Conservation (phyloP, 164 flowering plant genomes). For the Nymphaea thermarum region DNA sequence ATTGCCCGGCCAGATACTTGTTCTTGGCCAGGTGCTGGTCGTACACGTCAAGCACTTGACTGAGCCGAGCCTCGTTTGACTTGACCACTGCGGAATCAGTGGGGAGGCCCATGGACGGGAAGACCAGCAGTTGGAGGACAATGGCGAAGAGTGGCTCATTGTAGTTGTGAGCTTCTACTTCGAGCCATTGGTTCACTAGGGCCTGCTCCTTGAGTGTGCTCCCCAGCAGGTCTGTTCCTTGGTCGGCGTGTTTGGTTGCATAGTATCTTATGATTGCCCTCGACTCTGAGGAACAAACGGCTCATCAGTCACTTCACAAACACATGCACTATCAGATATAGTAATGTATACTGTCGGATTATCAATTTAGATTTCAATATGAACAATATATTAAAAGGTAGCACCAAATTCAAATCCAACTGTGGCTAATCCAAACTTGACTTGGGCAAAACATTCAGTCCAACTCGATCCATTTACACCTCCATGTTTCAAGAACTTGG, state of each 20-base stretch:
- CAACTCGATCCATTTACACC: too few species aligned
- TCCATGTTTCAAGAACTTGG: too few species aligned
- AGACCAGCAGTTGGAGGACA: slow-evolving; percentile 32
- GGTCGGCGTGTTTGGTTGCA: slow-evolving; percentile 41
- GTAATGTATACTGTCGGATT: too few species aligned
- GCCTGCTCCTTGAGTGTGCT: slow-evolving; percentile 48
- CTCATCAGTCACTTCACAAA: too few species aligned
- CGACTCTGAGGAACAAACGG: slow-evolving; percentile 29
- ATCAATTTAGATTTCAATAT: too few species aligned
- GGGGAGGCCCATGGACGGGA: slow-evolving; percentile 34
- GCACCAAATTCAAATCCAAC: too few species aligned
- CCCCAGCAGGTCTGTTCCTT: slow-evolving; percentile 41
- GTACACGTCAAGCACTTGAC: slow-evolving; percentile 49
- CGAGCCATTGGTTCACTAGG: slow-evolving; percentile 73
- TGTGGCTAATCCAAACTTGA: too few species aligned
- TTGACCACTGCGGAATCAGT: slow-evolving; percentile 28
- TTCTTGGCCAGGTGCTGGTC: slow-evolving; percentile 33
- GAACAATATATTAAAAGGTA: too few species aligned
- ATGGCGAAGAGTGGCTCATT: slow-evolving; percentile 35
- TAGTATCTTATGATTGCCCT: slow-evolving; percentile 70
- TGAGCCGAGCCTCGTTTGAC: slow-evolving; percentile 31
- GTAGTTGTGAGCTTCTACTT: slow-evolving; percentile 67
- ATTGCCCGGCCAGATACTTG: slow-evolving; percentile 49
- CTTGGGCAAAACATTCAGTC: too few species aligned
- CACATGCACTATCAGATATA: too few species aligned